Base-by-base conservation (phyloP, 257 asterid species). In the Jasminum sambac region DNA sequence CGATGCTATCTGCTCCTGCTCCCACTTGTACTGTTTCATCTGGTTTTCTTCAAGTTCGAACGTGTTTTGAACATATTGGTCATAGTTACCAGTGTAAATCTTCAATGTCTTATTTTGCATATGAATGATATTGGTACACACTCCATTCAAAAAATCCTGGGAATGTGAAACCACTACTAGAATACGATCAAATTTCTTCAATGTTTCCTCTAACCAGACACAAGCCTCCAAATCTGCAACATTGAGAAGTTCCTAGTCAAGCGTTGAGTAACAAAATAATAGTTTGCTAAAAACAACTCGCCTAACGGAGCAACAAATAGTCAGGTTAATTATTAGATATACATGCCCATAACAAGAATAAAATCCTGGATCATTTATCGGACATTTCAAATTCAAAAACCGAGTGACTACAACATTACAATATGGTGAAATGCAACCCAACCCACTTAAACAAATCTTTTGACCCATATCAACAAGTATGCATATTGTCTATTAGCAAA, bases 21-120 rank as follows among this genome's bases (percentile, higher is more conserved):
- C 98, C 99, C 99, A 95, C 78, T 85, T 91, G 83, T 85, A 95
- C 37, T 91, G 98, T 76, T 95, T 95, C 99, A 95, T 95, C 74
- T 95, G 99, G 76, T 95, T 95, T 81, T 91, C 99, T 78, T 95
- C 99, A 11, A 91, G 91, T 68, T 95, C 99, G 17, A 34, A 4
- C 99, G 96, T 62, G 99, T 95, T 95, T 77, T 95, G 98, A 64
- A 91, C 81, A 66, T 91, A 95, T 67, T 91, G 98, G 79, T 95
- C 99, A 71, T 64, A 95, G 71, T 95, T 95, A 68, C 99, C 99
- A 17, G 95, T 75, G 72, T 95, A 91, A 30, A 80, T 40, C 88
- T 95, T 95, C 77, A 95, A 38, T 79, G 82, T 81, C 88, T 84
- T 91, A 69, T 40, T 89, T 75, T 95, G 99, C 99, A 95, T 95